Conservation (phyloP, 768 basidiomycete genomes). For the Serendipita vermifera region DNA sequence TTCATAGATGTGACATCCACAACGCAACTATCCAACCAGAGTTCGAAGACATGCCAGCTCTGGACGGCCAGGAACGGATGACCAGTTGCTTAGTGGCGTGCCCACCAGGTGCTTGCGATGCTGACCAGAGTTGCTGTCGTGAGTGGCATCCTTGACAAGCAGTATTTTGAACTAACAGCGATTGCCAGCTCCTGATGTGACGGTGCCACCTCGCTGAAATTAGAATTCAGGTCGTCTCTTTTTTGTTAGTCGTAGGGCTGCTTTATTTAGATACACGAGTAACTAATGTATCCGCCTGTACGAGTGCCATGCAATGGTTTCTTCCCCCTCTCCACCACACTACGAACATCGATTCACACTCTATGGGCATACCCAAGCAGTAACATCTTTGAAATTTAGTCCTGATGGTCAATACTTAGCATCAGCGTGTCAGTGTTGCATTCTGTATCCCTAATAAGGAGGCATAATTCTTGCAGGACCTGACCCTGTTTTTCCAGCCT, state of each 20-base stretch:
- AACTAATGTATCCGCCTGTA: no score
- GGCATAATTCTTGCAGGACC: conserved; percentile 1
- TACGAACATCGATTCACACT: conserved; percentile 52
- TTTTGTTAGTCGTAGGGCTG: no score
- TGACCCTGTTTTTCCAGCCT: conserved; percentile 36
- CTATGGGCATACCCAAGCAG: conserved; percentile 68
- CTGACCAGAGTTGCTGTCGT: conserved; percentile 3
- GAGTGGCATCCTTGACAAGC: conserved; percentile 5
- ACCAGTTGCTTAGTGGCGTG: background rate
- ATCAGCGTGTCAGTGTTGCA: conserved; percentile 57
- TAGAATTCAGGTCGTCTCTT: no score
- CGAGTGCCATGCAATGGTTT: no score
- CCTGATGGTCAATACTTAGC: conserved; percentile 71
- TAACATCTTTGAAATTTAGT: conserved; percentile 82
- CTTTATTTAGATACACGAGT: no score
- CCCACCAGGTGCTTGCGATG: background rate
- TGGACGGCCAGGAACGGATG: conserved; percentile 3
- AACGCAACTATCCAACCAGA: conserved; percentile 92
- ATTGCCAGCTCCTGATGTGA: no score
- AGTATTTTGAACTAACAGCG: conserved; percentile 2
- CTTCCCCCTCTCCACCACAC: conserved; percentile 7
- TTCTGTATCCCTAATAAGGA: background rate
- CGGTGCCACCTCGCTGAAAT: no score
- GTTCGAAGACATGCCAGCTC: conserved; percentile 17
- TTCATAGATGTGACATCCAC: conserved; percentile 90